These are phyloP conservation scores for Flaveria floridana DNA, from an alignment of 140 eudicot species.

Conservation along the genomic window DNA sequence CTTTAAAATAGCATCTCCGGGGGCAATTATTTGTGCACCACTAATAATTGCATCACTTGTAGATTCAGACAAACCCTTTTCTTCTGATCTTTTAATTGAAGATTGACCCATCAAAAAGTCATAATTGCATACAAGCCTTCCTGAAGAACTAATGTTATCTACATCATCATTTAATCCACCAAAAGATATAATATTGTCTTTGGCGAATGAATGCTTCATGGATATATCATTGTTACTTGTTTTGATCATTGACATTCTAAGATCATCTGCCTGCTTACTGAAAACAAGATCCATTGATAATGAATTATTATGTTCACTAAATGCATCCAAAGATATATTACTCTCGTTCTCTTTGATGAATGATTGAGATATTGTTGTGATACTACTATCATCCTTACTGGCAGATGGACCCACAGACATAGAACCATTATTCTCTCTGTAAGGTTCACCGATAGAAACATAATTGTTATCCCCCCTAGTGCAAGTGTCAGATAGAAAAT, in stretches of 20 bases:
- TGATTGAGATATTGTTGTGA: conserved; percentile 36
- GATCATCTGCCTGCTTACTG: conserved; percentile 32
- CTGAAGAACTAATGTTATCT: conserved; percentile 40
- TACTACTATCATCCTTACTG: conserved; percentile 34
- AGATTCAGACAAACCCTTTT: conserved; percentile 37
- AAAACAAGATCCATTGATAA: conserved; percentile 42
- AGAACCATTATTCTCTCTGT: conserved; percentile 25
- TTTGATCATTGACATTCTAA: conserved; percentile 29
- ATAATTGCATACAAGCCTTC: conserved; percentile 53
- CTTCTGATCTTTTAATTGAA: conserved; percentile 38
- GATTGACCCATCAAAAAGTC: conserved; percentile 53
- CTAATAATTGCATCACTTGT: conserved; percentile 34
- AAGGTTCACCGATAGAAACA: conserved; percentile 38
- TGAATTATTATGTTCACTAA: conserved; percentile 27
- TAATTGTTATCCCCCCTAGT: conserved; percentile 40
- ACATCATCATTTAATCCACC: conserved; percentile 49
- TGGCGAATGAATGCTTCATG: conserved; percentile 42
- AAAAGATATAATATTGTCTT: conserved; percentile 52
- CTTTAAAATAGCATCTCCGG: conserved; percentile 35
- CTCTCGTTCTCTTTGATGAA: conserved; percentile 40
- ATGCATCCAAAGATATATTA: conserved; percentile 33
- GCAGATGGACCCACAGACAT: conserved; percentile 35
- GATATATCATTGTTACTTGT: conserved; percentile 35
- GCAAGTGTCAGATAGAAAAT: conserved; percentile 37
- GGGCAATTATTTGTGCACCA: conserved; percentile 30